A percentile compares a stretch with the other conserved stretches of the same genome.
Evolutionary conservation across 73 alveolate genomes (phyloP).

Genomic region (Paramecium octaurelia): DNA sequence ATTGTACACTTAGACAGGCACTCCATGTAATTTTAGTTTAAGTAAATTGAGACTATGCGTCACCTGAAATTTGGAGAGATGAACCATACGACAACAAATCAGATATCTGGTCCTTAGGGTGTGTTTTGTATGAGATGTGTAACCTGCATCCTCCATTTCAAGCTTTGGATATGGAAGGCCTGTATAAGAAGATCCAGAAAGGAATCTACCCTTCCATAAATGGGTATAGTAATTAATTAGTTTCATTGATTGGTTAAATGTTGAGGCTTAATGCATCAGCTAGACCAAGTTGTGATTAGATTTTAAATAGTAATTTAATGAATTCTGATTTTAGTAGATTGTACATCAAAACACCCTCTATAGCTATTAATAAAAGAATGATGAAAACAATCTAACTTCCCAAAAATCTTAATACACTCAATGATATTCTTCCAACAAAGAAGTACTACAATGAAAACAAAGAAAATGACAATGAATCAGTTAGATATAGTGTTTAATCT

Average conservation of each 20-base stretch:
- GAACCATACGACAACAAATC: constrained; percentile 84
- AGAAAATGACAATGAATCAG: not conserved
- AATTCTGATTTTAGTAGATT: not conserved
- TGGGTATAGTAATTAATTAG: constrained; percentile 66
- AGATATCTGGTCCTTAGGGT: constrained; percentile 92
- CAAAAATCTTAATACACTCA: not conserved
- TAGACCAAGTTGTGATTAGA: constrained; percentile 51
- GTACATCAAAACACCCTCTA: not conserved
- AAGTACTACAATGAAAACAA: constrained; percentile 5
- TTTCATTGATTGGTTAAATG: constrained; percentile 64
- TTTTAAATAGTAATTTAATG: not conserved
- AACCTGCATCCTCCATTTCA: constrained; percentile 85
- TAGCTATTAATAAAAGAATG: not conserved
- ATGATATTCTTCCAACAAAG: constrained; percentile 3
- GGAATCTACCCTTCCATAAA: constrained; percentile 80
- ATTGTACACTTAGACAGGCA: constrained; percentile 90
- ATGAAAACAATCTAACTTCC: constrained; percentile 42
- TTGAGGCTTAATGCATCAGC: constrained; percentile 39
- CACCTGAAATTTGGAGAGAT: constrained; percentile 94
- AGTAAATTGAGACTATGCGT: constrained; percentile 68
- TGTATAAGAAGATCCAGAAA: constrained; percentile 72
- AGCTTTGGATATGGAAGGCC: constrained; percentile 84
- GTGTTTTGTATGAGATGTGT: constrained; percentile 88
- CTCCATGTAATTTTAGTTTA: constrained; percentile 67
- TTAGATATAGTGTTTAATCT: constrained; percentile 26